These are phyloP conservation scores for Colletotrichum chrysophilum DNA, from an alignment of 2,329 filamentous ascomycete species.

Conservation along the genomic window DNA sequence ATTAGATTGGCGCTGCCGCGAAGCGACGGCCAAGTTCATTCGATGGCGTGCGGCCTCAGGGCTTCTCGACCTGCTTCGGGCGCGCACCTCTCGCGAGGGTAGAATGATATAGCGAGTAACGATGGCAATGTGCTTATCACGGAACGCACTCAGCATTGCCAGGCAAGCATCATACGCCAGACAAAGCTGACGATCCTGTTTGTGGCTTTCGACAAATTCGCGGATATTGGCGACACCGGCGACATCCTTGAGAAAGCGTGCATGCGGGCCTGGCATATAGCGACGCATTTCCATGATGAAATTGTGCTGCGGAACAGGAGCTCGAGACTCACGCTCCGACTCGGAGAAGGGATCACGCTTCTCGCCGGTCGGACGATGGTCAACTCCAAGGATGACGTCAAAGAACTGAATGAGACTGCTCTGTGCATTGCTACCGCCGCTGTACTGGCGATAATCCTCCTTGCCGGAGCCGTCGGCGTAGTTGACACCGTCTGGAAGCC, in stretches of 20 bases:
- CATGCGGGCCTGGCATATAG: conserved; percentile 96
- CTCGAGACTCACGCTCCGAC: conserved; percentile 50
- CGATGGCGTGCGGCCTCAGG: conserved; percentile 54
- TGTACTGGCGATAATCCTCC: conserved; percentile 79
- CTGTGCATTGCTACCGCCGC: conserved; percentile 95
- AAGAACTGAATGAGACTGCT: conserved; percentile 98
- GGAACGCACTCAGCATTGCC: conserved; percentile 70
- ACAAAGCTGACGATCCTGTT: conserved; percentile 68
- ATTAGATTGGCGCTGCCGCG: conserved; percentile 42
- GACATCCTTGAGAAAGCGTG: conserved; percentile 85
- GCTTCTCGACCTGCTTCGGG: conserved; percentile 64
- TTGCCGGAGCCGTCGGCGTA: conserved; percentile 81
- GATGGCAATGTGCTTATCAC: conserved; percentile 95
- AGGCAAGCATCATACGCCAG: conserved; percentile 92
- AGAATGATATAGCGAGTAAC: conserved; percentile 95
- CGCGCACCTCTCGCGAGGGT: conserved; percentile 78
- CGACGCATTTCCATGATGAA: conserved; percentile 97
- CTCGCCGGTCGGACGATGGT: conserved; percentile 88
- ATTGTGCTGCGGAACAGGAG: conserved; percentile 64
- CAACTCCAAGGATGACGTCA: conserved; percentile 86
- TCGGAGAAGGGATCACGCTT: conserved; percentile 53
- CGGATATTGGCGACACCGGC: conserved; percentile 84
- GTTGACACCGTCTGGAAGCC: conserved; percentile 83
- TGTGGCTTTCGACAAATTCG: conserved; percentile 72
- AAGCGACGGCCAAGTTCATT: conserved; percentile 69